A percentile compares a stretch with the other conserved stretches of the same genome.
Conservation (phyloP, 169 alveolate genomes). For the Plasmodium reichenowi region DNA sequence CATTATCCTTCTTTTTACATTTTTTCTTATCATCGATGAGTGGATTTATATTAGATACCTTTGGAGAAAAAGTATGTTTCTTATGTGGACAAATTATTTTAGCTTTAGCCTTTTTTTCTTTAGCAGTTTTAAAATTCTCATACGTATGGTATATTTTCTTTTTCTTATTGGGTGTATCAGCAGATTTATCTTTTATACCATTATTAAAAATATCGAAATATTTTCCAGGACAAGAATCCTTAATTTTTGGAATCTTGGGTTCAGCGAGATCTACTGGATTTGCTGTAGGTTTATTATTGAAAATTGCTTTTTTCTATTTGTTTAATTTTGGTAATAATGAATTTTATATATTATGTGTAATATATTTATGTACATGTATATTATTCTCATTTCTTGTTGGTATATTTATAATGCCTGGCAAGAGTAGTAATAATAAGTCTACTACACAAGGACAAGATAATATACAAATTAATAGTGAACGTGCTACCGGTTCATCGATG, state of each 20-base stretch:
- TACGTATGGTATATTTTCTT: constrained; percentile 67
- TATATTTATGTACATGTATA: constrained; percentile 26
- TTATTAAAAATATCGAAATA: constrained; percentile 62
- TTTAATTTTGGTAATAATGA: constrained; percentile 28
- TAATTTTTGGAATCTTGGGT: constrained; percentile 71
- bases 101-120: constrained; percentile 30
- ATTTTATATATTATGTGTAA: constrained; percentile 46
- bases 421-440: neutral
- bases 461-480: constrained; percentile 18
- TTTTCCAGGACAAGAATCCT: constrained; percentile 53
- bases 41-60: constrained; percentile 64
- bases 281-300: constrained; percentile 45
- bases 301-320: constrained; percentile 24
- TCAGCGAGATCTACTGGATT: constrained; percentile 67
- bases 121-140: constrained; percentile 17
- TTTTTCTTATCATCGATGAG: constrained; percentile 56
- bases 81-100: constrained; percentile 52
- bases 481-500: constrained; percentile 42
- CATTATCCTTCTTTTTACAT: constrained; percentile 70
- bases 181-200: constrained; percentile 69
- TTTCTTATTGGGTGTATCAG: constrained; percentile 63
- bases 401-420: constrained; percentile 41
- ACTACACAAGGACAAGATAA: neutral
- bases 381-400: constrained; percentile 58
- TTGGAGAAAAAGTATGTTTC: constrained; percentile 65